phyloP scores from a whole-genome alignment of 164 flowering plant species.

The Vitis vinifera region ASM3070453v1 NC_081808.1:1384001-1384500 shows the following conservation, averaged over 20 bases:
- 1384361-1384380: slow-evolving; percentile 82
- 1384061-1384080: too few species aligned
- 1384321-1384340: slow-evolving; percentile 46
- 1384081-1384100: neutral
- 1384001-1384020: too few species aligned
- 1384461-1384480: too few species aligned
- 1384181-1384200: too few species aligned
- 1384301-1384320: slow-evolving; percentile 50
- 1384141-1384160: neutral
- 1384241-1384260: neutral
- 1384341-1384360: slow-evolving; percentile 83
- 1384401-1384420: neutral
- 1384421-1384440: too few species aligned
- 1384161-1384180: neutral
- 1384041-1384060: too few species aligned
- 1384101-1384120: neutral
- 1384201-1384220: neutral
- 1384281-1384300: slow-evolving; percentile 69
- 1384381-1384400: slow-evolving; percentile 7
- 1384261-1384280: neutral
- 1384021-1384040: too few species aligned
- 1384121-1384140: neutral
- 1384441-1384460: too few species aligned
- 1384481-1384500: too few species aligned
- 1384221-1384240: neutral